Evolutionary conservation across 306 rosid species (phyloP), one percentile per base, ranked within the genome.

Genomic region (Vigna trinervia): DNA sequence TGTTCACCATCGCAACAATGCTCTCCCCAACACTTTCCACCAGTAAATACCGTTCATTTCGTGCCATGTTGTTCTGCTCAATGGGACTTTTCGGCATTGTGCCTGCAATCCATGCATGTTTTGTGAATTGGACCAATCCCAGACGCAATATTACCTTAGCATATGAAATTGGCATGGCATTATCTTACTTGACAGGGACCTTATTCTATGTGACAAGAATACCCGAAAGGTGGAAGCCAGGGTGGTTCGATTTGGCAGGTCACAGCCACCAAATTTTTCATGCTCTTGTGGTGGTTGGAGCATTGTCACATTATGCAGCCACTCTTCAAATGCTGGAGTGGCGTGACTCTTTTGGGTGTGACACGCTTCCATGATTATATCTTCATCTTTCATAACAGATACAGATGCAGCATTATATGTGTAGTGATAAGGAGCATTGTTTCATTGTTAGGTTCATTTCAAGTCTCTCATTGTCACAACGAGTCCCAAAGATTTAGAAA

Each of bases 181-280:
- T 89, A 0, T 90, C 91, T 79, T 95, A 92, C 71, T 64, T 95
- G 64, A 86, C 85, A 5, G 97, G 99, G 62, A 84, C 97, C 0
- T 77, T 85, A 43, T 87, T 95, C 80, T 95, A 92, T 71, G 95
- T 90, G 4, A 82, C 86, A 3, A 78, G 99, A 56, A 73, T 95
- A 36, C 99, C 99, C 0, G 99, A 95, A 81, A 80, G 97, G 72
- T 92, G 96, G 93, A 84, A 47, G 75, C 99, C 99, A 0, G 97
- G 97, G 2, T 87, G 93, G 91, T 95, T 95, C 64, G 97, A 95
- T 67, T 67, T 95, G 66, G 97, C 97, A 0, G 99, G 99, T 2
- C 99, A 95, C 50, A 95, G 99, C 69, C 99, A 95, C 67, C 97
- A 95, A 62, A 85, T 95, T 45, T 95, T 95, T 79, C 99, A 95